Base-by-base conservation (phyloP, 2,329 filamentous ascomycete species). In the Paecilomyces sp. region DNA sequence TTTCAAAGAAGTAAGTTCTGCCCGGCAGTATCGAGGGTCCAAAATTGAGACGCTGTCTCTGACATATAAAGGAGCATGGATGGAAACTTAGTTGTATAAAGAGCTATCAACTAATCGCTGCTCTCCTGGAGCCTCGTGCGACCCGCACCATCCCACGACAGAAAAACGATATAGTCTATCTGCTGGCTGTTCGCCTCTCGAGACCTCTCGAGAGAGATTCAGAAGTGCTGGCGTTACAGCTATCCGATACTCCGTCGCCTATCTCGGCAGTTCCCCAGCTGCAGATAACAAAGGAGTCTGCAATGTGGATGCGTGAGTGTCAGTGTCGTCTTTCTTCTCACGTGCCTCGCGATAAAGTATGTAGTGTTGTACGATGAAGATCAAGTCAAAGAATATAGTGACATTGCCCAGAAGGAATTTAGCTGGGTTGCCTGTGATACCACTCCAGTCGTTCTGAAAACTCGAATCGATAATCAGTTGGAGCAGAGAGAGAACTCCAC, bases 351-450 rank as follows among this genome's bases (percentile, higher is more conserved):
- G 74, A 70, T 96, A 97, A 22, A 96, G 74, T 36, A 92, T 78
- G 68, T 92, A 97, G 75, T 97, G 94, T 77, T 99, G 94, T 3
- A 83, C 69, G 57, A 97, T 88, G 71, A 97, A 97, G 55, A 96
- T 80, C 33, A 89, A 64, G 71, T 97, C 93, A 72, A 96, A 97
- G 2, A 90, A 73, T 67, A 97, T 88, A 60, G 88, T 91, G 54
- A 96, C 85, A 69, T 96, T 93, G 13, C 90, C 89, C 51, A 97
- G 81, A 2, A 87, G 86, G 60, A 97, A 86, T 78, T 97, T 99
- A 66, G 94, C 88, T 0, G 92, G 91, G 73, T 97, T 97, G 1
- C 92, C 93, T 0, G 88, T 92, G 60, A 97, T 81, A 24, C 93
- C 94, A 55, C 88, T 89, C 92, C 93, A 97, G 77, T 96, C 91